Conservation (phyloP, 768 basidiomycete genomes). For the Suillus plorans region DNA sequence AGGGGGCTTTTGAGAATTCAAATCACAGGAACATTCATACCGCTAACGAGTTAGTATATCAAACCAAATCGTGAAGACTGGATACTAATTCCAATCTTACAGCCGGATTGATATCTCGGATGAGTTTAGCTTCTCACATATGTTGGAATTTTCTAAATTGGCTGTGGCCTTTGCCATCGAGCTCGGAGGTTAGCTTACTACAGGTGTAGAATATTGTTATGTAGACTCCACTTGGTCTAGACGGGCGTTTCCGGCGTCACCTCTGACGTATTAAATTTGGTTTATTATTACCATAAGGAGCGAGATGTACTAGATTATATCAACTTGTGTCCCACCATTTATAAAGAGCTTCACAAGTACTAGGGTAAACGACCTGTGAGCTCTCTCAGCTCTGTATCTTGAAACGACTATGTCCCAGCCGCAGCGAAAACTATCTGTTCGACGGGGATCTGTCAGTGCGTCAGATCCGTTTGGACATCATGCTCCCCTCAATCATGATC, state of each 20-base stretch:
- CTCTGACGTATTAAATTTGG: neutral
- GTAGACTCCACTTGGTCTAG: neutral
- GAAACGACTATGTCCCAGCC: slow-evolving; percentile 18
- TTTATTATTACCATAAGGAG: neutral
- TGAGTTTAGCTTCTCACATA: slow-evolving; percentile 90
- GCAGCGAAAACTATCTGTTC: slow-evolving; percentile 41
- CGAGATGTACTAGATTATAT: neutral
- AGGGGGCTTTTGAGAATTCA: slow-evolving; percentile 72
- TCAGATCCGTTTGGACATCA: slow-evolving; percentile 67
- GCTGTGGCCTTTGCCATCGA: slow-evolving; percentile 80
- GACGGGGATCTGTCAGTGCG: slow-evolving; percentile 70
- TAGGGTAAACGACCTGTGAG: neutral
- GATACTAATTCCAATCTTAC: slow-evolving; percentile 18
- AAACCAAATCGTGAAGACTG: slow-evolving; percentile 41
- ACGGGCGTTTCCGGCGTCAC: neutral
- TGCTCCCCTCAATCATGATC: slow-evolving; percentile 49
- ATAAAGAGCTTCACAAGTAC: neutral
- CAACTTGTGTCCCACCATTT: neutral
- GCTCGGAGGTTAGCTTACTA: slow-evolving; percentile 39
- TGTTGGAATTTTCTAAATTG: slow-evolving; percentile 86
- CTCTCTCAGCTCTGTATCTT: neutral
- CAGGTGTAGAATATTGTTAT: neutral
- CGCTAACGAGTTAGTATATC: slow-evolving; percentile 65
- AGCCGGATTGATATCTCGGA: slow-evolving; percentile 83
- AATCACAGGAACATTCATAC: slow-evolving; percentile 81